Evolutionary conservation across 2,329 filamentous ascomycete species (phyloP), one percentile per base, ranked within the genome.

Genomic region (Myriosclerotinia scirpicola): DNA sequence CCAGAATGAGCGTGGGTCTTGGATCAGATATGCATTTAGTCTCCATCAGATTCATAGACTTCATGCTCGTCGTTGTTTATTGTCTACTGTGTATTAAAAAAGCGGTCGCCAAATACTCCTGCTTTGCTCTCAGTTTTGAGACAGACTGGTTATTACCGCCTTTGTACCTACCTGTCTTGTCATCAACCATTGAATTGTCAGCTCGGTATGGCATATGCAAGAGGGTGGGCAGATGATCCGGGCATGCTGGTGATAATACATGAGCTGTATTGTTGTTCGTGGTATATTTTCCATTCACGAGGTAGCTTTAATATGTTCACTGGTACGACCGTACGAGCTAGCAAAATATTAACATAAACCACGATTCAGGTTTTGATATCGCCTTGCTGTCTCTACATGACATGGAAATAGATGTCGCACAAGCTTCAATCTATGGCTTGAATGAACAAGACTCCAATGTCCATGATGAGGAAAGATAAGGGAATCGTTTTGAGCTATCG

Each of bases 391-490:
- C 22, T 56, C 7, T 34, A 34, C 30, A 34, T 34, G 30, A 34
- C 3, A 34, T 34, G 30, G 30, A 34, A 34, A 11, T 34, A 3
- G 3, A 46, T 34, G 11, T 36, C 26, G 1, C 26, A 46, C 26
- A 15, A 14, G 11, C 17, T 12, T 34, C 14, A 15, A 34, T 6
- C 55, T 14, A n/a, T 46, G 26, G 20, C 20, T 42, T 15, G 38
- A 56, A 17, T 42, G 15, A 30, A 22, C 38, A 58, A 2, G 38
- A 17, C 26, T 46, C 17, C 26, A 40, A 17, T 22, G 56, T 36
- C 56, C 30, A 42, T 48, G 42, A 48, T 9, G 20, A 30, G 42
- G 15, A 48, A 26, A 56, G 54, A 56, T 56, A 56, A 56, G 54
- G n/a, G 30, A 34, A 34, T 34, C 2, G 30, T 34, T 34, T 11